Evolutionary conservation across 805 yeast genomes (phyloP).

Genomic region (Cyberlindnera subsufficiens): DNA sequence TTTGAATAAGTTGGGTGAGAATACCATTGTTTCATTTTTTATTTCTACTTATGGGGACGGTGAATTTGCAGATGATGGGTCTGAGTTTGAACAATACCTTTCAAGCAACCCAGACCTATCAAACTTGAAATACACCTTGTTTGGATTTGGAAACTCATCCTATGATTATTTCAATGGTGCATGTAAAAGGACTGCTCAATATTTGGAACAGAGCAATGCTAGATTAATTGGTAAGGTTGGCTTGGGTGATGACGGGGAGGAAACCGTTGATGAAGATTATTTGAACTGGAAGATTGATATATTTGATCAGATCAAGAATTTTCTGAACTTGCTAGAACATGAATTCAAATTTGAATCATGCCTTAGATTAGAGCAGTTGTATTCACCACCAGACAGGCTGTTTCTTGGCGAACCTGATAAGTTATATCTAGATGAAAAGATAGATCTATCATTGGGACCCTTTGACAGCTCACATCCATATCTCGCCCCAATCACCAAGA

Average conservation of each 20-base stretch:
- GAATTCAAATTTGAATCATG: slow-evolving; percentile 81
- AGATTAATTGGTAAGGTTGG: slow-evolving; percentile 71
- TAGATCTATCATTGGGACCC: slow-evolving; percentile 52
- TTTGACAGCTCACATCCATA: slow-evolving; percentile 79
- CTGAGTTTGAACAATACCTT: slow-evolving; percentile 42
- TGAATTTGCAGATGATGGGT: slow-evolving; percentile 87
- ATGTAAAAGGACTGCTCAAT: slow-evolving; percentile 52
- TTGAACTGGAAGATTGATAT: slow-evolving; percentile 85
- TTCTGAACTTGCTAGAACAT: slow-evolving; percentile 67
- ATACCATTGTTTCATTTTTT: slow-evolving; percentile 63
- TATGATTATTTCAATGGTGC: slow-evolving; percentile 88
- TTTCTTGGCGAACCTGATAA: slow-evolving; percentile 74
- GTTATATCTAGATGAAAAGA: slow-evolving; percentile 29
- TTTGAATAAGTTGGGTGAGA: slow-evolving; percentile 47
- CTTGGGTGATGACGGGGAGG: slow-evolving; percentile 92
- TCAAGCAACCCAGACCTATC: slow-evolving; percentile 59
- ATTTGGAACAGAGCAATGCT: slow-evolving; percentile 62
- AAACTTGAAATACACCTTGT: slow-evolving; percentile 62
- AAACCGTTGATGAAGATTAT: slow-evolving; percentile 92
- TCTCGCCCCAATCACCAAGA: slow-evolving; percentile 54
- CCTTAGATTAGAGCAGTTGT: slow-evolving; percentile 35
- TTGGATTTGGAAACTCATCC: slow-evolving; percentile 93
- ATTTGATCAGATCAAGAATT: slow-evolving; percentile 57
- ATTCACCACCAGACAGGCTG: slow-evolving; percentile 33
- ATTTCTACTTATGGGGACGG: slow-evolving; percentile 98